Evolutionary conservation across 169 alveolate genomes (phyloP).

Genomic region (Plasmodium vinckei): DNA sequence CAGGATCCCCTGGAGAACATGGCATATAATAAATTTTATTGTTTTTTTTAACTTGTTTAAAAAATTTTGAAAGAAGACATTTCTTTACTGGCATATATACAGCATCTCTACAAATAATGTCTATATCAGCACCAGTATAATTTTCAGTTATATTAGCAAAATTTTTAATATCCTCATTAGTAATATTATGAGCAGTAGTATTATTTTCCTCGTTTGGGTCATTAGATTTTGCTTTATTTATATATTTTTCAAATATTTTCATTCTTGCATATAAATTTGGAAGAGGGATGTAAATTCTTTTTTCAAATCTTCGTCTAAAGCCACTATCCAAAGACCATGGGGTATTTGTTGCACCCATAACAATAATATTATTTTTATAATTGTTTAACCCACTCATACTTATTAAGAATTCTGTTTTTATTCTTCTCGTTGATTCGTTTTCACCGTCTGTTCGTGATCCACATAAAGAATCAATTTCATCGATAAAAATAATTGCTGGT

Average conservation of each 20-base stretch:
- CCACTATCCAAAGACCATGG: constrained; percentile 99
- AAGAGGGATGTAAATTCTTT: constrained; percentile 98
- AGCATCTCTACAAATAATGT: constrained; percentile 81
- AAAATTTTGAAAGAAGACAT: constrained; percentile 78
- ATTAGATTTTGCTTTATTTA: constrained; percentile 78
- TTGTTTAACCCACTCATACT: constrained; percentile 96
- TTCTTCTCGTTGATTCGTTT: constrained; percentile 97
- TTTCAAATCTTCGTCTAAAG: constrained; percentile 97
- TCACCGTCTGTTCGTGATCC: constrained; percentile 96
- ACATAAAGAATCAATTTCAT: constrained; percentile 98
- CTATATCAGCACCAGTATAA: constrained; percentile 84
- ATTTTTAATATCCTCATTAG: constrained; percentile 85
- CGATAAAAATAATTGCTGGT: constrained; percentile 98
- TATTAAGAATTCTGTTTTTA: constrained; percentile 99
- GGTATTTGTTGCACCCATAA: constrained; percentile 86
- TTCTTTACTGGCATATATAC: constrained; percentile 82
- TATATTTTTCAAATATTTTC: constrained; percentile 85
- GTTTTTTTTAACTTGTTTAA: constrained; percentile 77
- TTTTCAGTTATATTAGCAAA: constrained; percentile 82
- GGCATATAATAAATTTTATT: constrained; percentile 81
- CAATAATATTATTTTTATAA: constrained; percentile 78
- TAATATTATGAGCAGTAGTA: constrained; percentile 78
- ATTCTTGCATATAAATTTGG: constrained; percentile 96
- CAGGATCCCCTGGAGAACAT: constrained; percentile 87
- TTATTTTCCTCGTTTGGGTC: constrained; percentile 88